Evolutionary conservation across 2,329 filamentous ascomycete species (phyloP), one percentile per base, ranked within the genome.

Genomic region (Metarhizium anisopliae): DNA sequence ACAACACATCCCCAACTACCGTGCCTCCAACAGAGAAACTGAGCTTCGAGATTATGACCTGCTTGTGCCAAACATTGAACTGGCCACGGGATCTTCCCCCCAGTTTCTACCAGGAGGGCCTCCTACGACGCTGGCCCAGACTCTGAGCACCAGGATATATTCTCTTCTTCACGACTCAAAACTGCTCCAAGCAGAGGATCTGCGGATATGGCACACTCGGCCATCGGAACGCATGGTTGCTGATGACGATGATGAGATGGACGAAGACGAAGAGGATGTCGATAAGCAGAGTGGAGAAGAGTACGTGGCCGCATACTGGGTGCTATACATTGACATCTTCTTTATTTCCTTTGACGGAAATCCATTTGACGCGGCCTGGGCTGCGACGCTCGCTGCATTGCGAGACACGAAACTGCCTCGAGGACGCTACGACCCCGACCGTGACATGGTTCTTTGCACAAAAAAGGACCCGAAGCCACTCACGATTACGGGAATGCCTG

Each of bases 331-430:
- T 61, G 93, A 97, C 67, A 79, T 96, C n/a, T 82, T 96, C 66
- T 94, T 96, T 72, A 86, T 99, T 62, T 95, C 90, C 0, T 84
- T 96, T 52, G 92, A 96, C 60, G 93, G 93, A 6, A 95, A 94
- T 65, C 83, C 90, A 1, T 92, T 97, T 61, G 93, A 99, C 66
- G 89, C 90, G 0, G 90, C 90, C 0, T 97, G 93, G 92, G 81
- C 87, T 1, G 85, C 90, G 13, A 79, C 95, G 0, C 70, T 96
- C 25, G 89, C 92, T 8, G 93, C 94, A 6, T 74, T 99, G 57
- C 78, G 77, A 54, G 83, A 94, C 69, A 93, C 90, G 4, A 82
- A 79, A 57, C 74, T 99, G 11, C 94, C 94, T 0, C 76, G 76
- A 52, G 90, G 92, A 14, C 83, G 83, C 70, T 99, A 89, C 85